These are phyloP conservation scores for Excoecaria cochinchinensis DNA, from an alignment of 345 rosid species.

Conservation along the genomic window DNA sequence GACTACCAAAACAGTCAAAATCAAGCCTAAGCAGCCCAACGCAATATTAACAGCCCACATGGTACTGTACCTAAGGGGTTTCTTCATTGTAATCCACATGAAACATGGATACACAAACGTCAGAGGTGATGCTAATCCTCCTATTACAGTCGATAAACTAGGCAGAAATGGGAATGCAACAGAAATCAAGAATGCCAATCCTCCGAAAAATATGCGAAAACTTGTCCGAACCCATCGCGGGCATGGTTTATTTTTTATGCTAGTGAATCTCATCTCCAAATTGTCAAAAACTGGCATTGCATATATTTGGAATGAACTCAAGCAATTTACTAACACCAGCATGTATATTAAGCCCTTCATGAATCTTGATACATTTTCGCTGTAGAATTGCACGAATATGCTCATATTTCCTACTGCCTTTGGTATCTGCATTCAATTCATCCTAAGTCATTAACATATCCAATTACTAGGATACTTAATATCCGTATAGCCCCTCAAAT, in stretches of 20 bases:
- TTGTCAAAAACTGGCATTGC: constrained; percentile 61
- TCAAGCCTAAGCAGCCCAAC: constrained; percentile 43
- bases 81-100: constrained; percentile 47
- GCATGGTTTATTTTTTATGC: constrained; percentile 27
- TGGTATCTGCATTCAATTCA: constrained; percentile 22
- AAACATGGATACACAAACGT: constrained; percentile 56
- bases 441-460: constrained; percentile 1
- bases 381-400: constrained; percentile 30
- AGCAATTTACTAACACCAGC: constrained; percentile 31
- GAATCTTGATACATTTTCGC: constrained; percentile 24
- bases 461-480: background rate
- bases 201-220: constrained; percentile 42
- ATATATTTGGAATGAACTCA: constrained; percentile 48
- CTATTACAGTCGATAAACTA: constrained; percentile 37
- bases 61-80: background rate
- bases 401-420: constrained; percentile 31
- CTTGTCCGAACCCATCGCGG: constrained; percentile 25
- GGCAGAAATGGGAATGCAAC: constrained; percentile 50
- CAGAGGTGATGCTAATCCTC: constrained; percentile 46
- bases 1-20: constrained; percentile 30
- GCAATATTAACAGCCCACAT: constrained; percentile 43
- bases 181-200: constrained; percentile 37
- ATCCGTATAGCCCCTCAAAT: too few relatives aligned
- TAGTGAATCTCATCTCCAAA: constrained; percentile 30
- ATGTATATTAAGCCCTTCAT: constrained; percentile 27